Percentiles rank a stretch among this genome's conserved stretches.
These are phyloP conservation scores for Viola pubescens DNA, from an alignment of 441 rosid genomes.

Conservation along the genomic window DNA sequence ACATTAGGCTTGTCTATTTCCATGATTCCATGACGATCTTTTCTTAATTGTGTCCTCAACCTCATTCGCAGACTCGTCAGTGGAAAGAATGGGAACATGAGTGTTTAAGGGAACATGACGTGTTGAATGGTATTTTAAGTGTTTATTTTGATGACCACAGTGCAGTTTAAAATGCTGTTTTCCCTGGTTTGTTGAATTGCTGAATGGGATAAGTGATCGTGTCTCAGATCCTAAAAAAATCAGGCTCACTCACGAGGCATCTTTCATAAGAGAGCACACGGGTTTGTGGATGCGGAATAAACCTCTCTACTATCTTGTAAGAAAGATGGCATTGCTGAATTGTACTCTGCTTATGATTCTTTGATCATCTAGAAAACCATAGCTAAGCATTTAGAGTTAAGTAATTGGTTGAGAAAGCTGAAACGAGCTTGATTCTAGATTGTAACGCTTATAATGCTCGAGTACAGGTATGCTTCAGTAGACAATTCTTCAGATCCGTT, in stretches of 20 bases:
- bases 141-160: neutral
- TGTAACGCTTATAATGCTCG: no score
- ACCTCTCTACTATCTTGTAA: slow-evolving; percentile 54
- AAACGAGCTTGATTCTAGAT: no score
- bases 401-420: no score
- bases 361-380: neutral
- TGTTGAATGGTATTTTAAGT: slow-evolving; percentile 38
- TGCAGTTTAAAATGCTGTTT: neutral
- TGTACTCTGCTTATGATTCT: neutral
- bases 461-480: slow-evolving; percentile 67
- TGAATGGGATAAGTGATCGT: slow-evolving; percentile 14
- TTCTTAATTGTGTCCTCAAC: slow-evolving; percentile 4
- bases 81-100: slow-evolving; percentile 62
- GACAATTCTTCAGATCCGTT: slow-evolving; percentile 80
- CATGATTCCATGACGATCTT: neutral
- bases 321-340: slow-evolving; percentile 10
- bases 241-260: slow-evolving; percentile 88
- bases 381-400: no score
- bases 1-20: neutral
- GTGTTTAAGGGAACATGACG: slow-evolving; percentile 29
- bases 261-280: slow-evolving; percentile 71
- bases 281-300: slow-evolving; percentile 44
- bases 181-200: neutral
- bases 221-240: slow-evolving; percentile 64
- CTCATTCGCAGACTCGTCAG: slow-evolving; percentile 64